Evolutionary conservation across 2,329 filamentous ascomycete species (phyloP).

Genomic region (Pseudogymnoascus sp.): DNA sequence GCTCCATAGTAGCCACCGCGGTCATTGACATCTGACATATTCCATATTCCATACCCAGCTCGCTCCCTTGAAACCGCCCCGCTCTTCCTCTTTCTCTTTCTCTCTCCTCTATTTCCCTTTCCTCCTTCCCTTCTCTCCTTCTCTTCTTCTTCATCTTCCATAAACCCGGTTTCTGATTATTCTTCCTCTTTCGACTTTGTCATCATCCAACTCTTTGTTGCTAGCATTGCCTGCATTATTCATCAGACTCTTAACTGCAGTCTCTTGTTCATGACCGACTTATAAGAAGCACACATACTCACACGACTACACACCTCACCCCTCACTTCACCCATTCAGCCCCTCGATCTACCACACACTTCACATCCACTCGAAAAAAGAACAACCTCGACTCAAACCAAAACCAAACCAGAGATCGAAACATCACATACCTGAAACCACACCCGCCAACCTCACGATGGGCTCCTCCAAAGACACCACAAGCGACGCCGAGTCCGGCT

Average conservation of each 20-base stretch:
- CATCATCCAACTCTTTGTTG: background rate
- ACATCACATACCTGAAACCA: slow-evolving; percentile 4
- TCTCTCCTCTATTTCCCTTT: background rate
- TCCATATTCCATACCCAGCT: slow-evolving; percentile 5
- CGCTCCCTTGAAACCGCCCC: background rate
- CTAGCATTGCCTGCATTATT: slow-evolving; percentile 1
- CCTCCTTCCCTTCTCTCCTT: background rate
- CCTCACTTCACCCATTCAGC: background rate
- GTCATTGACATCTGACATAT: slow-evolving; percentile 8
- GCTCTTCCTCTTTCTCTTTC: background rate
- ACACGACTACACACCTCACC: slow-evolving; percentile 3
- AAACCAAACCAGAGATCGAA: background rate
- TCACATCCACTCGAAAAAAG: background rate
- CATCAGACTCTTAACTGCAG: background rate
- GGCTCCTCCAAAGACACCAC: slow-evolving; percentile 20
- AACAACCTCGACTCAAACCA: background rate
- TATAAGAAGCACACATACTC: background rate
- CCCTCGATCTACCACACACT: background rate
- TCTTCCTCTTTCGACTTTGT: background rate
- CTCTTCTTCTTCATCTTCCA: slow-evolving; percentile 1
- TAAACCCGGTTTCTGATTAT: slow-evolving; percentile 4
- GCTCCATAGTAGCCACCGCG: slow-evolving; percentile 8
- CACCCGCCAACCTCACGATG: slow-evolving; percentile 1
- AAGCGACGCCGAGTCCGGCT: slow-evolving; percentile 68
- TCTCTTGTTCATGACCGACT: slow-evolving; percentile 6